These are phyloP conservation scores for Mycena olivaceomarginata DNA, from an alignment of 768 basidiomycete genomes.

Conservation along the genomic window DNA sequence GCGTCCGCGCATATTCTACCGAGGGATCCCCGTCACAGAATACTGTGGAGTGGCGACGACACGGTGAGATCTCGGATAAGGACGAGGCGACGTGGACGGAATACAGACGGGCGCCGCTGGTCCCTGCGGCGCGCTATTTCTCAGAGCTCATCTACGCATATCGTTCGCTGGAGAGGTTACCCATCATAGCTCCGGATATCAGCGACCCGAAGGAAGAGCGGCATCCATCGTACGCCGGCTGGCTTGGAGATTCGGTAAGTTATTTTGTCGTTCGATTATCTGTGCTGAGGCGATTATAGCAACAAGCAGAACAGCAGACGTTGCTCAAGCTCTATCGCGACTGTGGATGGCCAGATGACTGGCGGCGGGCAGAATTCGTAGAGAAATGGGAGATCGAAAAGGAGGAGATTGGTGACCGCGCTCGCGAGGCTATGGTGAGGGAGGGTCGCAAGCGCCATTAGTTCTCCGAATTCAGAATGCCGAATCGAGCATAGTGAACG, in stretches of 20 bases:
- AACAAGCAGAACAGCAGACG: neutral
- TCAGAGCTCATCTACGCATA: slow-evolving; percentile 33
- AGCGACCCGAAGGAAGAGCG: slow-evolving; percentile 24
- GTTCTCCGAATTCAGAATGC: too few relatives aligned
- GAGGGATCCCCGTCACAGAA: neutral
- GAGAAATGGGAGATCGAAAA: slow-evolving; percentile 2
- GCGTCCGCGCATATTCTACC: slow-evolving; percentile 19
- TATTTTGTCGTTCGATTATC: neutral
- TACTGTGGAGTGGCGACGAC: slow-evolving; percentile 31
- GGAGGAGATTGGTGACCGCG: neutral
- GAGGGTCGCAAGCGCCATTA: too few relatives aligned
- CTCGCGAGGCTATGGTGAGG: neutral
- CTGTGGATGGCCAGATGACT: slow-evolving; percentile 38
- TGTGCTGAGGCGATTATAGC: slow-evolving; percentile 4
- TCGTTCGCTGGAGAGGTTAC: slow-evolving; percentile 28
- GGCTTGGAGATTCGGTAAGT: neutral
- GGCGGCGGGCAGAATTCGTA: slow-evolving; percentile 34
- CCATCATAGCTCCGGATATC: neutral
- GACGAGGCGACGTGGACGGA: slow-evolving; percentile 10
- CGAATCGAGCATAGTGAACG: too few relatives aligned
- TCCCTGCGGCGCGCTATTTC: slow-evolving; percentile 32
- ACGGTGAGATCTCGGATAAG: neutral
- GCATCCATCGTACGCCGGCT: neutral
- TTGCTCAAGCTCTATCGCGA: slow-evolving; percentile 18
- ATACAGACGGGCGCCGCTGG: slow-evolving; percentile 27